Conservation (phyloP, 1,284 basidiomycete species). For the Stereum hirsutum region DNA sequence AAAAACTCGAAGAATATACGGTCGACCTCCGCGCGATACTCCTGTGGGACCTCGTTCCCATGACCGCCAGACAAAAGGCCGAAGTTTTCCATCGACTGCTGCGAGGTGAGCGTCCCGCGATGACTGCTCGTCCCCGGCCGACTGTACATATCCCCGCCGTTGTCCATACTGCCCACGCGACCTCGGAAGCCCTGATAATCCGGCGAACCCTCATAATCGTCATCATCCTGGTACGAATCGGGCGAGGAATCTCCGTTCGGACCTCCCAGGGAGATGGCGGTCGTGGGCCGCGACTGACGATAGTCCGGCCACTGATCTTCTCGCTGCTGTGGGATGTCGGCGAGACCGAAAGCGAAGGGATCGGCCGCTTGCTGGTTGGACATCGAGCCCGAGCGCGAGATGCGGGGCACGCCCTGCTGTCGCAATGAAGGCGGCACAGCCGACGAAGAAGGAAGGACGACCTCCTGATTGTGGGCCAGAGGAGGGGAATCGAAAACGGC, state of each 20-base stretch:
- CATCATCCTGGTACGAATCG: conserved; percentile 28
- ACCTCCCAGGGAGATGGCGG: conserved; percentile 19
- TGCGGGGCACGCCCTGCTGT: conserved; percentile 27
- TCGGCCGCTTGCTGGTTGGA: conserved; percentile 32
- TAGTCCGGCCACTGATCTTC: conserved; percentile 11
- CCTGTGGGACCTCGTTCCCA: conserved; percentile 67
- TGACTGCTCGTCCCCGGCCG: conserved; percentile 9
- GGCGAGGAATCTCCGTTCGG: conserved; percentile 20
- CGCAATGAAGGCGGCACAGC: conserved; percentile 10
- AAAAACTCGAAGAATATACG: conserved; percentile 89
- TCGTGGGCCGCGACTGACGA: conserved; percentile 20
- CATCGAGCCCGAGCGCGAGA: conserved; percentile 40
- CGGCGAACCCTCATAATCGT: conserved; percentile 23
- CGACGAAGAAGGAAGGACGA: background rate
- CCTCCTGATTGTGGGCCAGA: background rate
- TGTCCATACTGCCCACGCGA: conserved; percentile 13
- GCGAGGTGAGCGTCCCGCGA: conserved; percentile 15
- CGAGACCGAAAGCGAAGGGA: conserved; percentile 34
- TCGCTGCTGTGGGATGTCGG: conserved; percentile 18
- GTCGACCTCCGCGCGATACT: conserved; percentile 80
- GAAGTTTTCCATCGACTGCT: conserved; percentile 22
- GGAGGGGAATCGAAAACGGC: background rate
- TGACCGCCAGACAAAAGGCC: conserved; percentile 18
- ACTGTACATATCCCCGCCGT: conserved; percentile 3
- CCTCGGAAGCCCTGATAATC: conserved; percentile 16